phyloP scores from a whole-genome alignment of 371 early-diverging fungal genomes.

The Mucor irregularis region DNA sequence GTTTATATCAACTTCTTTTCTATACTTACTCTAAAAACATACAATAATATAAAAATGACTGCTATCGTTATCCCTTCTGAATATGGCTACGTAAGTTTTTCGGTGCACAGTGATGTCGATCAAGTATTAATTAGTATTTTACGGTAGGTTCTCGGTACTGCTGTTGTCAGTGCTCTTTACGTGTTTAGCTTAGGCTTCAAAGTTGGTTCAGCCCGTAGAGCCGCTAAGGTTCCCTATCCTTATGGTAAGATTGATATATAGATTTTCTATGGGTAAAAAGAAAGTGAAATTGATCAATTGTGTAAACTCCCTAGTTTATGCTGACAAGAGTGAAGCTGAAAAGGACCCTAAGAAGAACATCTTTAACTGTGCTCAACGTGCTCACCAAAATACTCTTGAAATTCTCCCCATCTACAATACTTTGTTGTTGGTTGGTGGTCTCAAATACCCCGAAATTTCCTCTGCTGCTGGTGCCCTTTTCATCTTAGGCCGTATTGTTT shows the following conservation, averaged over 20 bases:
- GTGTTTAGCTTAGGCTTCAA: constrained; percentile 50
- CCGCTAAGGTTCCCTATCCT: constrained; percentile 65
- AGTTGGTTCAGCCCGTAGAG: constrained; percentile 59
- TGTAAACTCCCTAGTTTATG: constrained; percentile 46
- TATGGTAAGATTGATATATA: constrained; percentile 55
- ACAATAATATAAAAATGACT: constrained; percentile 25
- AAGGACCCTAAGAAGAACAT: constrained; percentile 57
- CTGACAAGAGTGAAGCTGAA: constrained; percentile 59
- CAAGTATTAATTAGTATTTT: neutral
- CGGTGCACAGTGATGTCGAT: neutral
- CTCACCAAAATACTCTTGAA: constrained; percentile 60
- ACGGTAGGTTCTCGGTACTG: constrained; percentile 43
- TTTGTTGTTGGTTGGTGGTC: constrained; percentile 47
- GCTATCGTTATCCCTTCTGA: constrained; percentile 53
- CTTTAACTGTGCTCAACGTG: constrained; percentile 74
- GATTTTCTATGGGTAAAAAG: no score
- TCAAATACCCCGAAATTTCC: constrained; percentile 55
- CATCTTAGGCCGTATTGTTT: constrained; percentile 51
- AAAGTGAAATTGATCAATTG: neutral
- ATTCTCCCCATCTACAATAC: constrained; percentile 33
- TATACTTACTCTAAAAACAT: neutral
- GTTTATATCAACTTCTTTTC: constrained; percentile 1
- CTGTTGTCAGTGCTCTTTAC: constrained; percentile 41
- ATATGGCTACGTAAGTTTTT: constrained; percentile 62
- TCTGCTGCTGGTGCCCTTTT: constrained; percentile 52